Conservation (phyloP, 1,139 yeast species). For the Pichia sp. region DNA sequence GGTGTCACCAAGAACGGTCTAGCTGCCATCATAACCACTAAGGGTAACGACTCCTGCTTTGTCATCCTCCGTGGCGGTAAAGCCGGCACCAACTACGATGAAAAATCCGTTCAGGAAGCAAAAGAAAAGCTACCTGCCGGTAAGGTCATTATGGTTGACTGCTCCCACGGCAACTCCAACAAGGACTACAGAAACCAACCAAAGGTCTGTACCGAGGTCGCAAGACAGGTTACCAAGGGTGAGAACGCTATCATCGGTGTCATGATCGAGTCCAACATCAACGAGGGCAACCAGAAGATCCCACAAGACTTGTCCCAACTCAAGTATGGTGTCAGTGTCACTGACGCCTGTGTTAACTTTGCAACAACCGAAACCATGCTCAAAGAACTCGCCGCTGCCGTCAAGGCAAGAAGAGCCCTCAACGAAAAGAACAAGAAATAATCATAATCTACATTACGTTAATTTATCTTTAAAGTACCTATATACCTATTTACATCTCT, state of each 20-base stretch:
- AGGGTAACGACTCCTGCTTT: conserved; percentile 86
- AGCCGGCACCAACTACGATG: conserved; percentile 88
- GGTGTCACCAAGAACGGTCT: conserved; percentile 95
- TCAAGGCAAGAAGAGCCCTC: conserved; percentile 62
- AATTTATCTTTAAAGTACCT: background rate
- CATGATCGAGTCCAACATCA: conserved; percentile 91
- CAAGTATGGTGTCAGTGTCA: conserved; percentile 93
- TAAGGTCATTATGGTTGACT: conserved; percentile 81
- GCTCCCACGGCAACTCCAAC: conserved; percentile 94
- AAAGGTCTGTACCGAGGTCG: conserved; percentile 71
- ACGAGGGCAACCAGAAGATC: conserved; percentile 88
- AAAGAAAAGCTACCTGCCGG: conserved; percentile 53
- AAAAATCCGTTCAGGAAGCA: conserved; percentile 68
- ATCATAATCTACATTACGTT: background rate
- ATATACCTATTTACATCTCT: background rate
- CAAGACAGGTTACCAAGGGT: conserved; percentile 78
- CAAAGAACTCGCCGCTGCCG: conserved; percentile 74
- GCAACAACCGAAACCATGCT: conserved; percentile 82
- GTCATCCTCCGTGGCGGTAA: conserved; percentile 95
- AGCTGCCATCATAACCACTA: conserved; percentile 93
- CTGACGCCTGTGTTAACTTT: conserved; percentile 96
- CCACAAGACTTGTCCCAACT: conserved; percentile 69
- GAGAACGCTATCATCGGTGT: conserved; percentile 81
- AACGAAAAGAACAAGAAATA: background rate
- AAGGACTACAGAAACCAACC: conserved; percentile 96